phyloP scores from a whole-genome alignment of 2,329 filamentous ascomycete genomes.

The Fusarium sp. region DNA sequence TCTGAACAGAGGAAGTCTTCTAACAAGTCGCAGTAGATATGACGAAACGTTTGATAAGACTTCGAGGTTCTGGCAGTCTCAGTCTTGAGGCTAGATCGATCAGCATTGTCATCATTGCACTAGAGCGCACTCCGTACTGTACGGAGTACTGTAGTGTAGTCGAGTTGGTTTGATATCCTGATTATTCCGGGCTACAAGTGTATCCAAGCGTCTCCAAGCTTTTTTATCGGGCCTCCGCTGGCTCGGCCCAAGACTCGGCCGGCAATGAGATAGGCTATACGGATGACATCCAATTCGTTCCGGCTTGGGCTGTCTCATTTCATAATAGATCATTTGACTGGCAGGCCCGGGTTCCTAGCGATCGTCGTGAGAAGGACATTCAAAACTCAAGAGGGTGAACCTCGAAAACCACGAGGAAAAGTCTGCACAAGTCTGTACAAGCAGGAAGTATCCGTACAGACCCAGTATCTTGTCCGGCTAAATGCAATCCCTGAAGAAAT shows the following conservation, averaged over 20 bases:
- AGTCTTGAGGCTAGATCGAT: not conserved
- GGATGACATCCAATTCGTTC: conserved; percentile 16
- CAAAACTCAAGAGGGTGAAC: conserved; percentile 1
- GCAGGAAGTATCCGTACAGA: not conserved
- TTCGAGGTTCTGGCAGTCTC: not conserved
- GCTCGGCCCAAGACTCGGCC: conserved; percentile 22
- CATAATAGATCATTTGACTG: conserved; percentile 18
- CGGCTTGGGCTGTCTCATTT: conserved; percentile 11
- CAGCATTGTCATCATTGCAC: conserved; percentile 16
- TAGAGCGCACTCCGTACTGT: not conserved
- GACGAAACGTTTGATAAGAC: not conserved
- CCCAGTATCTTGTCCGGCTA: conserved; percentile 42
- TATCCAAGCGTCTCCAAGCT: not conserved
- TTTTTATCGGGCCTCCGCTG: conserved; percentile 17
- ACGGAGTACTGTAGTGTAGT: not conserved
- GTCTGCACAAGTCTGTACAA: conserved; percentile 27
- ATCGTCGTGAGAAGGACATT: conserved; percentile 2
- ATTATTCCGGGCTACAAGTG: conserved; percentile 1
- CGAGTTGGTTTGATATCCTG: conserved; percentile 2
- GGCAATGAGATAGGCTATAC: conserved; percentile 10
- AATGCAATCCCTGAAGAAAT: conserved; percentile 41
- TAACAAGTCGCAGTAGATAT: not conserved
- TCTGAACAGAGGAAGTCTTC: conserved; percentile 3
- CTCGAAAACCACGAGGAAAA: conserved; percentile 6
- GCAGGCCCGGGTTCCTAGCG: not conserved